phyloP scores from a whole-genome alignment of 352 stramenopile genomes.

The Phytophthora agathidicida region DNA sequence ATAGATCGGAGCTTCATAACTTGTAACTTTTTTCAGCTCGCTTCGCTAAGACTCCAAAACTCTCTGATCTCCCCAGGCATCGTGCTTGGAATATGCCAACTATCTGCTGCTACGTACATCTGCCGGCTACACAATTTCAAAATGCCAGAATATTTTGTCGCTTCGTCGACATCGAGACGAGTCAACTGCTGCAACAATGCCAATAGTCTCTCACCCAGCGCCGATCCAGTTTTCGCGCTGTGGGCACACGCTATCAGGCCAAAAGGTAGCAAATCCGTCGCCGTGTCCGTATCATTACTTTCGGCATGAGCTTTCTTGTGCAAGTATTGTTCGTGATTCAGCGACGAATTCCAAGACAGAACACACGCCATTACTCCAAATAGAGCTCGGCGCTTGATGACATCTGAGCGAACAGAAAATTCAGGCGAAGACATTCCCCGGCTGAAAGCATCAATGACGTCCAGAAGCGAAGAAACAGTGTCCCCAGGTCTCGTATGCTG shows the following conservation, averaged over 20 bases:
- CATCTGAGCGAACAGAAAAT: constrained; percentile 4
- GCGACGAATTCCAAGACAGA: constrained; percentile 26
- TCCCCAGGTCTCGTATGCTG: constrained; percentile 24
- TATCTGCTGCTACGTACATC: constrained; percentile 29
- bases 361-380: constrained; percentile 32
- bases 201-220: constrained; percentile 30
- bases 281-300: background rate
- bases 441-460: constrained; percentile 39
- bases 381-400: constrained; percentile 24
- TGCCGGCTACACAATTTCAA: constrained; percentile 28
- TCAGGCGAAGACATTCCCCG: constrained; percentile 19
- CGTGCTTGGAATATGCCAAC: constrained; percentile 16
- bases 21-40: constrained; percentile 13
- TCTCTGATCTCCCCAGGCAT: constrained; percentile 24
- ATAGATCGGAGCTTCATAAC: too few relatives aligned
- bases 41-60: constrained; percentile 30
- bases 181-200: constrained; percentile 17
- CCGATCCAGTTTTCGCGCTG: constrained; percentile 18
- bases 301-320: background rate
- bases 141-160: constrained; percentile 5
- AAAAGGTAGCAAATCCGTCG: constrained; percentile 28
- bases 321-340: constrained; percentile 32
- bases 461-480: constrained; percentile 37
- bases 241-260: constrained; percentile 25
- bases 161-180: background rate